Base-by-base conservation (phyloP, 495 filamentous ascomycete species). In the Talaromyces borbonicus region DNA sequence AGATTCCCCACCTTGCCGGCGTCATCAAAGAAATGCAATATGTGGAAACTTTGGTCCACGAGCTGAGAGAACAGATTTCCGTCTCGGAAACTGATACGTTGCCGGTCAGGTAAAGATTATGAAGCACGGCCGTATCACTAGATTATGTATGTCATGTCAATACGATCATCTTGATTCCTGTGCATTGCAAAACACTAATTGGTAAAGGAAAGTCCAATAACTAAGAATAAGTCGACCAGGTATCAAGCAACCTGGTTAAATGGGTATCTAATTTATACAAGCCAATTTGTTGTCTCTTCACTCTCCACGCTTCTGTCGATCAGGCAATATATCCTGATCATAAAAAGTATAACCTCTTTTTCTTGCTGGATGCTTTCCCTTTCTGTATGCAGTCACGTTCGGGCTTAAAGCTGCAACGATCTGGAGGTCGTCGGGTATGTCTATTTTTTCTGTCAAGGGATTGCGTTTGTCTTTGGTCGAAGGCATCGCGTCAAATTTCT, bases 21-120 rank as follows among this genome's bases (percentile, higher is more conserved):
- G 63, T 87, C 1, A 72, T 80, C 2, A 71, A 80, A 33, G 81
- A 93, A 65, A 80, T 95, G 56, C 75, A 72, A 46, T 67, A 66
- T 3, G 63, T 89, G 16, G 79, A 85, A 51, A 71, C 72, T 46
- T 77, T 86, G 60, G 77, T 95, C 42, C 72, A 80, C 51, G 66
- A 68, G 12, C 51, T 90, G 46, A 56, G 63, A 32, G 51, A 19
- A 3, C 25, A 63, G 43, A 27, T 63, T 22, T 24, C 20, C 16
- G 18, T 5, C 26, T 14, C 19, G 14, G 12, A n/a, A 15, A 20
- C 15, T 14, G 14, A 38, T 6, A 7, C 15, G 35, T 7, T 38
- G 15, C 19, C n/a, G 6, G 35, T 38, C n/a, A 16, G n/a, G 26
- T 12, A 43, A 11, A 29, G 20, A 22, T 22, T 5, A 16, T 22